phyloP scores from a whole-genome alignment of 345 rosid genomes.

The Eucalyptus regnans region DNA sequence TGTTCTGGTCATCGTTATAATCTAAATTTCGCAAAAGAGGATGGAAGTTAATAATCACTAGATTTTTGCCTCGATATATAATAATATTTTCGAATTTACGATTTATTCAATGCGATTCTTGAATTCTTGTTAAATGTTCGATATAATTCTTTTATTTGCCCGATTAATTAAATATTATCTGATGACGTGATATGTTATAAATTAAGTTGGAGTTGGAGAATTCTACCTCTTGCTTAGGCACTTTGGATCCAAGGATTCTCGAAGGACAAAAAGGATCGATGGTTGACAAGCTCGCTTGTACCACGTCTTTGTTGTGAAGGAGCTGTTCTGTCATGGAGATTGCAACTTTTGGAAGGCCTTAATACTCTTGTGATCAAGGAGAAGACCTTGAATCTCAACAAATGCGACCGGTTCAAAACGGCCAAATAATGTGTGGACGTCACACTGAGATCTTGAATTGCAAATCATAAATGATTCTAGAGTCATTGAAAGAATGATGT shows the following conservation, averaged over 20 bases:
- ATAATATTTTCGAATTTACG: not conserved
- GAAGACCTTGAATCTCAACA: not conserved
- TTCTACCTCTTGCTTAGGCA: not conserved
- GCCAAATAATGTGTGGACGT: not conserved
- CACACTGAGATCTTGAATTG: not conserved
- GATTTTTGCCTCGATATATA: not conserved
- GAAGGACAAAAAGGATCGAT: not conserved
- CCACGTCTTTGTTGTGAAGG: not conserved
- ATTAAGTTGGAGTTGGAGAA: not conserved
- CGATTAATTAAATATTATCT: too few species aligned
- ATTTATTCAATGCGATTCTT: accelerated
- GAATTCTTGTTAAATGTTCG: accelerated
- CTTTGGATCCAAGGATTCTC: not conserved
- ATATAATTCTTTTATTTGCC: not conserved
- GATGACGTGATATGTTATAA: too few species aligned
- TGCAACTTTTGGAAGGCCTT: not conserved
- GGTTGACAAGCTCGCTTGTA: not conserved
- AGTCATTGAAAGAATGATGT: not conserved
- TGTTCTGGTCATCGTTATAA: not conserved
- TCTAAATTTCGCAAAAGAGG: not conserved
- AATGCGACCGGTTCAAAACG: not conserved
- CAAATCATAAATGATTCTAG: not conserved
- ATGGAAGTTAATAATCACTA: accelerated
- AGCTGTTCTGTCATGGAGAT: not conserved
- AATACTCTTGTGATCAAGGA: not conserved